Evolutionary conservation across 371 early-diverging fungal species (phyloP), one percentile per base, ranked within the genome.

Genomic region (Cokeromyces recurvatus): DNA sequence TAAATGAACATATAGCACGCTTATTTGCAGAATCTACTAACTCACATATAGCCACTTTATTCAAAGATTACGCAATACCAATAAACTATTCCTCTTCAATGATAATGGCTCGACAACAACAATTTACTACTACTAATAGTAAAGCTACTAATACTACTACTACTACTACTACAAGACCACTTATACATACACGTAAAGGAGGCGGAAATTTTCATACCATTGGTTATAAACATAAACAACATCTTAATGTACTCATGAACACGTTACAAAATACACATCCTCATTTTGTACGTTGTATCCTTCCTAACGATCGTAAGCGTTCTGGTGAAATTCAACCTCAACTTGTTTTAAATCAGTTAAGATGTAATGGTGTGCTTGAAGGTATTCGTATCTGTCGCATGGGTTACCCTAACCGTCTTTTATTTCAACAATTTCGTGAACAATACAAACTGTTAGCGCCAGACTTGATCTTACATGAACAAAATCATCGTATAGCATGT

Each of bases 281-380:
- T 5, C 99, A 99, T 71, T 99, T 99, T 81, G 99, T 99, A 10
- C 91, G 99, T 32, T 99, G 99, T 79, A 99, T 99, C 46, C 67
- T 99, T 34, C 99, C 99, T 7, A 99, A 99, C 66, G 75, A 88
- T 23, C 90, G 94, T 31, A 99, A 99, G 70, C 82, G 81, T 29
- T 74, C 94, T 0, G 90, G 90, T 9, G 84, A 82, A 53, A 79
- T 99, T 35, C 71, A 95, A 49, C 79, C 87, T 21, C 79, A 80
- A 9, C 68, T 95, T 19, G 96, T 99, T 0, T 74, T 99, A 11
- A 92, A 97, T 44, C 99, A 99, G 66, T 74, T 99, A 32, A 80
- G 95, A 14, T 99, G 99, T 76, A 99, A 99, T 62, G 99, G 99
- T 76, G 99, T 99, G 5, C 74, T 99, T 15, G 99, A 99, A 73